Percentiles rank a stretch among this genome's conserved stretches.
Conservation (phyloP, 331 rosid species). For the Quercus tomentella region DNA sequence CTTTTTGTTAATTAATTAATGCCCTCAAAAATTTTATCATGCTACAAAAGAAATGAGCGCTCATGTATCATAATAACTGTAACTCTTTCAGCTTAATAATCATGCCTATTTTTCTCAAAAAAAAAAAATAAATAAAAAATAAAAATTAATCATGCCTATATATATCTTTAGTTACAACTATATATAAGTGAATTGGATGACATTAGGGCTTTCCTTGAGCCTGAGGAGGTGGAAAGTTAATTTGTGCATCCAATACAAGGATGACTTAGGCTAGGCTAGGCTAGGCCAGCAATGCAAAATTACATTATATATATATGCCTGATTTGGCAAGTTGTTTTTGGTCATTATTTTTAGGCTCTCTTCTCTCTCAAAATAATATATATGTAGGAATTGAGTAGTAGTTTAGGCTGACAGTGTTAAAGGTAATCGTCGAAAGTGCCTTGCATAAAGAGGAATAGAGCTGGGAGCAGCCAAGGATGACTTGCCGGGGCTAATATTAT, state of each 20-base stretch:
- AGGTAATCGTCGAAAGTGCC: background rate
- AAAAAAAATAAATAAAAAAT: no score
- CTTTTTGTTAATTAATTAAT: background rate
- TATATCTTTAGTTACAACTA: background rate
- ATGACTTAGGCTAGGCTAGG: no score
- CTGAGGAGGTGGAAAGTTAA: no score
- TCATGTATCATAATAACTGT: background rate
- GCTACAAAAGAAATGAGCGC: background rate
- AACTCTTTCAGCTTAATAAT: background rate
- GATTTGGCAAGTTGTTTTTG: no score
- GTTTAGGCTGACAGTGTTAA: no score
- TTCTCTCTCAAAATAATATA: no score
- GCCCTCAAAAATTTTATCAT: background rate
- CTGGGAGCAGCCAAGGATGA: conserved; percentile 1
- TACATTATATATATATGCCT: no score
- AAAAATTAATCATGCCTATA: background rate
- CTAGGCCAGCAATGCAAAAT: no score
- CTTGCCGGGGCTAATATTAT: background rate
- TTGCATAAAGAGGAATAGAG: background rate
- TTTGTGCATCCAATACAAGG: no score
- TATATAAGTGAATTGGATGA: background rate
- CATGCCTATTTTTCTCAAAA: no score
- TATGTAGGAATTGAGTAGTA: no score
- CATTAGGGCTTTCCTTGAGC: background rate
- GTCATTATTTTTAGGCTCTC: no score